Evolutionary conservation across 2,329 filamentous ascomycete species (phyloP), one percentile per base, ranked within the genome.

Genomic region (Alternaria sp.): DNA sequence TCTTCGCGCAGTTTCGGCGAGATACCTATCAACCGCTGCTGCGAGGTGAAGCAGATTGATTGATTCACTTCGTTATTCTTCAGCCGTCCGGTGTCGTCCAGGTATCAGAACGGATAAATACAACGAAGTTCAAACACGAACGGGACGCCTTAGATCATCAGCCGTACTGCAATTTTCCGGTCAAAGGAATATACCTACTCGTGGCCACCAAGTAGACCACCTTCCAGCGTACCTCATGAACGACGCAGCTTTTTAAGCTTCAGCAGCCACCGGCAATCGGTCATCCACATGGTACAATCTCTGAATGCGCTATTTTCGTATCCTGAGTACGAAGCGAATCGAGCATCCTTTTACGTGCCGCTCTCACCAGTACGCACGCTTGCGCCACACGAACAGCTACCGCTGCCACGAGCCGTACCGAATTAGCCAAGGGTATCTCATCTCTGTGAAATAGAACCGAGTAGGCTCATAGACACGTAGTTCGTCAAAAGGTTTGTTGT

Each of bases 21-120:
- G 54, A 56, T 46, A 26, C 41, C n/a, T 41, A 18, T 20, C 18
- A 47, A 4, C 2, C 26, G 20, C 20, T 53, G 20, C 33, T 37
- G 14, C 21, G 20, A 51, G 28, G 14, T 37, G 49, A 37, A 41
- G 28, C 28, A 53, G 20, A 37, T 9, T 53, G 49, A 37, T 53
- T 37, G 49, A 37, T 11, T 37, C 28, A 25, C 49, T 33, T 53
- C 23, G 18, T 53, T 23, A 21, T 12, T 21, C 28, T 53, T 53
- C 28, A 53, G 20, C 28, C 49, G 49, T 37, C 10, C 14, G 49
- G 49, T 33, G 7, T 37, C 3, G 20, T 30, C 49, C 49, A 37
- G 33, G 30, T 53, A 53, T 53, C 49, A 53, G 28, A 37, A 53
- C 49, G 49, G 49, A 53, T 53, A 53, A 53, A 53, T 37, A 50